Base-by-base conservation (phyloP, 257 asterid genomes). In the Nicotiana paniculata region DNA sequence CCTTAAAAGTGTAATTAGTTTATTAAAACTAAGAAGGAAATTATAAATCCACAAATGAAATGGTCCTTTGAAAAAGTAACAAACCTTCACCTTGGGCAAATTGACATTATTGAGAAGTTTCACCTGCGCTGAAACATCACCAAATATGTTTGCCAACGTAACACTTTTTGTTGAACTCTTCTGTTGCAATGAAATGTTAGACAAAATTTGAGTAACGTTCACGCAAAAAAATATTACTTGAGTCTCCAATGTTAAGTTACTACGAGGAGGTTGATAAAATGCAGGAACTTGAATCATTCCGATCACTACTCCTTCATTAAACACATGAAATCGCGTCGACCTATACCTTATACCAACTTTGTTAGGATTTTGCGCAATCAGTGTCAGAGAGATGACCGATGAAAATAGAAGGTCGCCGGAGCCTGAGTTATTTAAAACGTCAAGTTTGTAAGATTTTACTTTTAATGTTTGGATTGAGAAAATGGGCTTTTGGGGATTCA, bases 181-280 rank as follows among this genome's bases (percentile, higher is more conserved):
- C 9, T 77, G 84, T 82, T 86, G 81, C 43, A 79, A 66, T 1
- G 80, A 83, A 53, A 81, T 88, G 66, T 77, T 82, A 15, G 88
- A 77, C 85, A 87, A 67, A 3, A 93, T 80, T 59, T 89, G 86
- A 63, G 88, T 89, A 11, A 93, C 77, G 3, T 92, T 86, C 7
- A 93, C 85, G 46, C 88, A 69, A 53, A 88, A 87, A 48, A 93
- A 81, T 32, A 82, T 65, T 0, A 81, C 87, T 30, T 81, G 66
- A 1, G 92, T 87, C 32, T 88, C 85, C 59, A 93, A 55, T 66
- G 85, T 91, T 21, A 88, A 77, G 77, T 91, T 89, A 83, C 94
- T 93, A 21, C 54, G 39, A 0, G 97, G 93, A 9, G 97, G 97
- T 68, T 93, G 97, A 59, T 90, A 90, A 81, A 93, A 91, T 65